Evolutionary conservation across 768 basidiomycete genomes (phyloP).

Genomic region (Auricularia sp.): DNA sequence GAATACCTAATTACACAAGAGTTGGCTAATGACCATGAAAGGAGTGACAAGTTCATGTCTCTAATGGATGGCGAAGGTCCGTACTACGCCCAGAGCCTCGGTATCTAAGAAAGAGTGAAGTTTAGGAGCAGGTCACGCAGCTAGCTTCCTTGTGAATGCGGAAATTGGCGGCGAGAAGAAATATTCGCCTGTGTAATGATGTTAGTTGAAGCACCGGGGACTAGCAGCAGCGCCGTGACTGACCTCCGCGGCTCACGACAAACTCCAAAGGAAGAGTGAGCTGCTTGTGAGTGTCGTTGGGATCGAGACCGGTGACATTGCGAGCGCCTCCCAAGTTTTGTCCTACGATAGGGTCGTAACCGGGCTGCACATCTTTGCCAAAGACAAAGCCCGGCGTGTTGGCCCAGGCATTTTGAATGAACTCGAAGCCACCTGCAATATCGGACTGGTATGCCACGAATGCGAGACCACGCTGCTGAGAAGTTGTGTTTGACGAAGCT

Average conservation of each 20-base stretch:
- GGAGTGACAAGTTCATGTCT: too few species aligned
- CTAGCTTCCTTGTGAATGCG: neutral
- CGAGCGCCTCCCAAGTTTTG: neutral
- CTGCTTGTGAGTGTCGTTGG: neutral
- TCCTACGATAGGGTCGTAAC: neutral
- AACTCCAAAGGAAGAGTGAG: neutral
- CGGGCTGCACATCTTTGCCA: neutral
- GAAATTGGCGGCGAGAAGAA: neutral
- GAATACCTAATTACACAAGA: too few species aligned
- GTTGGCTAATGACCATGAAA: too few species aligned
- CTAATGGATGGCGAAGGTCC: too few species aligned
- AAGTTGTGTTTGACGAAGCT: neutral
- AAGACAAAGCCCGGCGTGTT: neutral
- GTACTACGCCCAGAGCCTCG: too few species aligned
- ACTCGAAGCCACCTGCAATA: constrained; percentile 28
- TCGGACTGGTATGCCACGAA: constrained; percentile 28
- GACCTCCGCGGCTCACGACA: neutral
- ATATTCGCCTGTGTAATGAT: neutral
- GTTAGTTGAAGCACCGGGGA: neutral
- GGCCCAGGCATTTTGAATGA: constrained; percentile 13
- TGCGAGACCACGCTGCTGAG: constrained; percentile 14
- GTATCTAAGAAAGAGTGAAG: too few species aligned
- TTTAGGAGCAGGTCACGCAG: neutral
- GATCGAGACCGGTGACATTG: neutral
- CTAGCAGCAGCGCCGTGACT: neutral